phyloP scores from a whole-genome alignment of 1,139 yeast genomes.

The Sugiyamaella castrensis region DNA sequence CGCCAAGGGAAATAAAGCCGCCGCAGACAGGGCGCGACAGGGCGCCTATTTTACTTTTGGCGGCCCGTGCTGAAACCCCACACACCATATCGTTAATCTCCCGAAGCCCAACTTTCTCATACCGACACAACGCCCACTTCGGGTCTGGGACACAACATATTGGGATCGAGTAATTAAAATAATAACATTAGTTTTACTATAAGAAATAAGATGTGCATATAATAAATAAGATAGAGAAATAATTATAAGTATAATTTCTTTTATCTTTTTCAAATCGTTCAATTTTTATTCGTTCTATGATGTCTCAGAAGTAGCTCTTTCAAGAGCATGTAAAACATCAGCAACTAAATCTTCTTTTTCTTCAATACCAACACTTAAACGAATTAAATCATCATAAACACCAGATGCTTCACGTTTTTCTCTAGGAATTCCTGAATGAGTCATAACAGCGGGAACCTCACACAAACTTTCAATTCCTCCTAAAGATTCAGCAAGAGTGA shows the following conservation, averaged over 20 bases:
- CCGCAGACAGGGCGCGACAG: no score
- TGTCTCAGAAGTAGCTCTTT: conserved; percentile 32
- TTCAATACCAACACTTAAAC: conserved; percentile 86
- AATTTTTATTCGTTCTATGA: neutral
- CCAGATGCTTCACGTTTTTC: conserved; percentile 78
- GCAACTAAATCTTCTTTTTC: conserved; percentile 71
- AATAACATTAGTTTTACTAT: conserved; percentile 1
- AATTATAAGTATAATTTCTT: neutral
- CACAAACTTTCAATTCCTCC: conserved; percentile 87
- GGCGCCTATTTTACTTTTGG: no score
- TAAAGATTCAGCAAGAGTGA: conserved; percentile 83
- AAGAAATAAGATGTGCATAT: neutral
- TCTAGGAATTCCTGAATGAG: conserved; percentile 88
- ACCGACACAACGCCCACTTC: no score
- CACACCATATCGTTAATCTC: no score
- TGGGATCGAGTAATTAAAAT: neutral
- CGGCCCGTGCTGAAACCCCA: no score
- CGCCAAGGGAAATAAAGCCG: no score
- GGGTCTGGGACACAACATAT: no score
- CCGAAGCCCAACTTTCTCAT: no score
- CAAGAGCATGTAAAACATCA: conserved; percentile 72
- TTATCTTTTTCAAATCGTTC: neutral
- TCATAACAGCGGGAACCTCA: conserved; percentile 91
- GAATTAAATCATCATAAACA: conserved; percentile 75
- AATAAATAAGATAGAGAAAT: neutral